Percentiles rank a stretch among this genome's conserved stretches.
phyloP scores from a whole-genome alignment of 345 rosid species.

The Erucastrum elatum region DNA sequence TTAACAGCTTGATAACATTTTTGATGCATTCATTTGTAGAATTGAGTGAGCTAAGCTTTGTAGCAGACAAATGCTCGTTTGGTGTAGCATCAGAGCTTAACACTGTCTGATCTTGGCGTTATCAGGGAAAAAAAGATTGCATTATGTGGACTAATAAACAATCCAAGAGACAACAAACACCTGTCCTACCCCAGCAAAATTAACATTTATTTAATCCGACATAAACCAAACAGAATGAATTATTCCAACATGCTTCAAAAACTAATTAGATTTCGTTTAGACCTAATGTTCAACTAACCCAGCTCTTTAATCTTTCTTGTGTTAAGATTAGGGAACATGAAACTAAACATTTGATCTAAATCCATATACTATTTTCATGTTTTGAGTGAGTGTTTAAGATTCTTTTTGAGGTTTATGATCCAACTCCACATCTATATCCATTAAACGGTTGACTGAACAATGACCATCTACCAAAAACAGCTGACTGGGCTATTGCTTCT shows the following conservation, averaged over 20 bases:
- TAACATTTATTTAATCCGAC: neutral
- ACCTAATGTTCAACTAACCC: slow-evolving; percentile 15
- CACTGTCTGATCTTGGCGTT: slow-evolving; percentile 9
- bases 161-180: neutral
- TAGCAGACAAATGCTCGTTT: slow-evolving; percentile 15
- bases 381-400: neutral
- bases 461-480: neutral
- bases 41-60: neutral
- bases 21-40: neutral
- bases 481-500: neutral
- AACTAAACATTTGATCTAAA: neutral
- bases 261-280: neutral
- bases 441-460: neutral
- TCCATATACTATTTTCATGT: neutral
- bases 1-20: neutral
- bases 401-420: neutral
- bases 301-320: neutral
- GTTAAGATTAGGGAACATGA: slow-evolving; percentile 2
- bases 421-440: neutral
- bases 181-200: neutral
- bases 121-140: slow-evolving; percentile 17
- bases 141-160: slow-evolving; percentile 1
- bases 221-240: neutral
- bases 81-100: neutral
- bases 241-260: slow-evolving; percentile 12